Base-by-base conservation (phyloP, 371 early-diverging fungal genomes). In the Mucor lusitanicus region DNA sequence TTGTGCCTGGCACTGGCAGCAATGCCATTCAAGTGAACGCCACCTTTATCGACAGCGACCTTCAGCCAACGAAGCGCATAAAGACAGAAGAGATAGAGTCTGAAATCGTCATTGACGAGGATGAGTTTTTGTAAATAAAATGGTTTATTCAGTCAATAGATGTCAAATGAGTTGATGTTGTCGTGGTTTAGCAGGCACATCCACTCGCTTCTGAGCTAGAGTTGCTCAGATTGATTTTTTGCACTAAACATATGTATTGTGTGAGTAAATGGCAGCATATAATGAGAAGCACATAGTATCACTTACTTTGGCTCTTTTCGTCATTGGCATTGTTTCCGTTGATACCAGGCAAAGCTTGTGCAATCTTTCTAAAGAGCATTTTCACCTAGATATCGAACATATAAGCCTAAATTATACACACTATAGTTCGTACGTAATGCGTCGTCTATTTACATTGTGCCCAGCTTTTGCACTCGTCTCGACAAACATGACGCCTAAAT, bases 381-480 rank as follows among this genome's bases (percentile, higher is more conserved):
- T 99, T 97, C 58, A 98, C 81, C 81, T 81, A 67, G 3, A 33
- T 8, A 33, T 33, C 8, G 1, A 7, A 6, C 7, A 33, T 33
- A 30, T 30, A 3, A 30, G 30, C 30, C 30, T 30, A n/a, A n/a
- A n/a, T n/a, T n/a, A n/a, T n/a, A n/a, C n/a, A n/a, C n/a, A n/a
- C n/a, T n/a, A n/a, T n/a, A n/a, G n/a, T n/a, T n/a, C n/a, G n/a
- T n/a, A n/a, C n/a, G n/a, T n/a, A n/a, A n/a, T n/a, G n/a, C n/a
- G n/a, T n/a, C 33, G 12, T 37, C 1, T 35, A 35, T 39, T 63
- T 79, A 82, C 97, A 77, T 99, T 99, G 79, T 95, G 92, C 12
- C 97, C 98, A 4, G 96, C 95, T 80, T 99, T 99, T 33, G 99
- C 99, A 67, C 92, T 91, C 7, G 98, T 97, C 76, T 99, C 99